Evolutionary conservation across 345 rosid species (phyloP), one percentile per base, ranked within the genome.

Genomic region (Sisymbrium irio): DNA sequence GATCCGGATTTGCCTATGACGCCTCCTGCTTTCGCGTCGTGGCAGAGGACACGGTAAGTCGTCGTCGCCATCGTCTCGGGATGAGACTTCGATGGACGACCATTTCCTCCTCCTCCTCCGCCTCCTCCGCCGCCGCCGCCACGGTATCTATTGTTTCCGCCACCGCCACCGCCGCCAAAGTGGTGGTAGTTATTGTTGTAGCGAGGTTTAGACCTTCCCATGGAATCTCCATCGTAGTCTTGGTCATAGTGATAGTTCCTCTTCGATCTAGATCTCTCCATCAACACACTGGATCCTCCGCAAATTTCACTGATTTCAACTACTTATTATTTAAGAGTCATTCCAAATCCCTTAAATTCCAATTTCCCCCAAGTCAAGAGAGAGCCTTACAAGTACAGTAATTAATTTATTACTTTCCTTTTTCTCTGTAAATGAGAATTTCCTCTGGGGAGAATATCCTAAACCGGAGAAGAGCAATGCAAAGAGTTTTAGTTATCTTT

Each of bases 221-320:
- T 76, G 73, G 81, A 73, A 27, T 90, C 96, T 46, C 88, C 89
- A 0, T 89, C 97, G 80, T 87, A 87, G 84, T 96, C 96, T 65
- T 86, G 97, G 78, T 91, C 97, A 65, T 89, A 88, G 85, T 88
- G 88, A 83, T 88, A 88, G 83, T 86, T 91, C 67, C 99, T 72
- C 84, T 92, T 94, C 36, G 97, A 94, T 94, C 99, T 94, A 64
- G 97, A 89, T 87, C 99, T 87, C 71, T 94, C 99, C 97, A 91
- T 50, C 20, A 49, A 27, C 28, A 47, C 17, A n/a, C 49, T 44
- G 35, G 35, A 14, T 22, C 22, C 7, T 10, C 33, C 27, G 54
- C 2, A 32, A 22, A 57, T 14, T 49, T 40, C 42, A 73, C 67
- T 37, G 7, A 59, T 62, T 76, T 45, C 50, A 62, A 76, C 62